phyloP scores from a whole-genome alignment of 2,329 filamentous ascomycete genomes.

The Sclerotinia borealis region DNA sequence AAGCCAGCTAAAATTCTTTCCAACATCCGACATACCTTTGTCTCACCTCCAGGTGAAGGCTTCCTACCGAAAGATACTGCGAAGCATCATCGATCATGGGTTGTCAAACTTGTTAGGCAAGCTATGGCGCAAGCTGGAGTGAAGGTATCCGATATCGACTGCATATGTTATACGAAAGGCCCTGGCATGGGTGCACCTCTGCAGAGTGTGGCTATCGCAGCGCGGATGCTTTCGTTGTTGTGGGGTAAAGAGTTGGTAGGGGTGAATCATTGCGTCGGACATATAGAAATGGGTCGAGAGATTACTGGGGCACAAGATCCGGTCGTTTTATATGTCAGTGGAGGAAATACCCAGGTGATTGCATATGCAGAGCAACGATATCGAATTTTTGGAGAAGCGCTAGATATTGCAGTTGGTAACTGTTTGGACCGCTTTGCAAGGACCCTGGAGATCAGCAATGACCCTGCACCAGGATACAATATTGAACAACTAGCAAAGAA shows the following conservation, averaged over 20 bases:
- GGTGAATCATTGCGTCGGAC: conserved; percentile 96
- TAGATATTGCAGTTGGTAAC: conserved; percentile 97
- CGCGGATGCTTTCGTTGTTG: conserved; percentile 71
- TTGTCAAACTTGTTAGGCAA: conserved; percentile 72
- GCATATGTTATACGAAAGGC: conserved; percentile 91
- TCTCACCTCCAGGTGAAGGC: conserved; percentile 83
- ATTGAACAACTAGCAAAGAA: conserved; percentile 89
- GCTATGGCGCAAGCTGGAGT: conserved; percentile 67
- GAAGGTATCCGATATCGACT: conserved; percentile 64
- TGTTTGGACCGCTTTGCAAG: conserved; percentile 94
- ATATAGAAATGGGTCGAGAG: conserved; percentile 95
- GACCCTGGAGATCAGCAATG: conserved; percentile 85
- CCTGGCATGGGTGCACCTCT: conserved; percentile 96
- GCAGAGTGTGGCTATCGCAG: conserved; percentile 78
- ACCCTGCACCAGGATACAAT: conserved; percentile 95
- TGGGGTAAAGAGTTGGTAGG: conserved; percentile 88
- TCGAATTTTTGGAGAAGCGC: conserved; percentile 94
- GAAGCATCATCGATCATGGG: conserved; percentile 80
- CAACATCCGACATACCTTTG: conserved; percentile 91
- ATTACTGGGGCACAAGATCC: conserved; percentile 90
- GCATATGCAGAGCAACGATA: conserved; percentile 93
- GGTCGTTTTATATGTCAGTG: conserved; percentile 90
- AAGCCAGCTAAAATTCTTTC: conserved; percentile 65
- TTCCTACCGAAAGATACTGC: conserved; percentile 97
- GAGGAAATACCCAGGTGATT: conserved; percentile 96